Evolutionary conservation across 345 rosid genomes (phyloP).

Genomic region (Heritiera fomes): DNA sequence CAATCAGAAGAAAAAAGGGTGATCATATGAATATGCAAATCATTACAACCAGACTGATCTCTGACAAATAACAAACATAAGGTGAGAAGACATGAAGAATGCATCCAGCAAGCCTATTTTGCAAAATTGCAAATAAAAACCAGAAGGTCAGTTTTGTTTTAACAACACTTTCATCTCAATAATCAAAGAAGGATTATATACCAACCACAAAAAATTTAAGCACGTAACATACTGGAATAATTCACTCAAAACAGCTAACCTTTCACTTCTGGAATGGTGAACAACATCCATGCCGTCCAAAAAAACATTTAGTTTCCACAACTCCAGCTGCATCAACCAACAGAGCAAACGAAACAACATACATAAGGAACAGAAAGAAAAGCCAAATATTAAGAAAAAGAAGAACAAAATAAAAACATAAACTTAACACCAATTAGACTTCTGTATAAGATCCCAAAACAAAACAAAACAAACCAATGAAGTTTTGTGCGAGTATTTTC

Average conservation of each 20-base stretch:
- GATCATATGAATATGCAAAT: background rate
- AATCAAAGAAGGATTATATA: background rate
- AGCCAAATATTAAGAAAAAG: background rate
- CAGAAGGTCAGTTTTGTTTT: background rate
- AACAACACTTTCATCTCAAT: background rate
- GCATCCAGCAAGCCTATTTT: background rate
- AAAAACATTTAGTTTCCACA: slow-evolving; percentile 3
- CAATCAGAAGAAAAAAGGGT: background rate
- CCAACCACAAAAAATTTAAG: background rate
- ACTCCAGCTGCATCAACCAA: background rate
- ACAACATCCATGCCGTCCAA: background rate
- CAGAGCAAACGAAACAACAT: slow-evolving; percentile 5
- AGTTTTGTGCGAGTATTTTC: background rate
- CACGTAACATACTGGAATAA: background rate
- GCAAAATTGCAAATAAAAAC: background rate
- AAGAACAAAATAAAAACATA: background rate
- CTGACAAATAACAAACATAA: slow-evolving; percentile 17
- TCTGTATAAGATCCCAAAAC: background rate
- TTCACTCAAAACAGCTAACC: background rate
- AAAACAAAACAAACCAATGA: background rate
- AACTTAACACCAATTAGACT: background rate
- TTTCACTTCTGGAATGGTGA: background rate
- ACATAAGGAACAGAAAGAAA: background rate
- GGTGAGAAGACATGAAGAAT: background rate
- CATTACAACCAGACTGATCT: slow-evolving; percentile 22